Base-by-base conservation (phyloP, 257 asterid species). In the Plectranthus barbatus region DNA sequence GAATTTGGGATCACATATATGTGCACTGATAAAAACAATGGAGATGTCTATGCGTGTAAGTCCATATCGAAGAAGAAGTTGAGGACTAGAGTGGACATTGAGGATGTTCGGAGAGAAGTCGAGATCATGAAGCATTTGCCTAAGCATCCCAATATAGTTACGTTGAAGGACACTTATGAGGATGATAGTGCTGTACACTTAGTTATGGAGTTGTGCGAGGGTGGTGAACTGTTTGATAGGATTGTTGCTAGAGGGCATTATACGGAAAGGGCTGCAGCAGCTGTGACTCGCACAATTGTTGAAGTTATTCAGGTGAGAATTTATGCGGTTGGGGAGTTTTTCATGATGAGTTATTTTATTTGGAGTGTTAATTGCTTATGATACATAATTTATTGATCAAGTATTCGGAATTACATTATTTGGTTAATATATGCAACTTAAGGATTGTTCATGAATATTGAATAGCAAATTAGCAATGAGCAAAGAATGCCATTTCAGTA, bases 201-300 rank as follows among this genome's bases (percentile, higher is more conserved):
- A 20, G 92, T 84, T 14, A 84, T 84, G 92, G 92, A 84, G 77
- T 62, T 82, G 63, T 84, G 92, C 51, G 92, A 84, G 72, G 92
- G 92, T 1, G 92, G 91, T 14, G 91, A 84, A 37, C 36, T 84
- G 65, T 84, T 84, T 47, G 91, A 84, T 65, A 66, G 91, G 66
- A 84, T 84, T 56, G 86, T 84, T 33, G 70, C 83, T 10, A 73
- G 86, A 26, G 92, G 92, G 0, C 92, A 84, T 76, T 84, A 84
- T 56, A 84, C 86, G 0, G 92, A 84, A 67, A 66, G 88, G 66
- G 92, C 88, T 39, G 91, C 91, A 50, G 88, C 91, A 0, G 83
- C 73, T 21, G 84, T 84, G 58, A 76, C 80, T 18, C 78, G 79
- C 15, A 84, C 88, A 0, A 76, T 84, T 62, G 81, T 79, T 24